Conservation (phyloP, 805 yeast genomes). For the Barnettozyma wickerhamii region DNA sequence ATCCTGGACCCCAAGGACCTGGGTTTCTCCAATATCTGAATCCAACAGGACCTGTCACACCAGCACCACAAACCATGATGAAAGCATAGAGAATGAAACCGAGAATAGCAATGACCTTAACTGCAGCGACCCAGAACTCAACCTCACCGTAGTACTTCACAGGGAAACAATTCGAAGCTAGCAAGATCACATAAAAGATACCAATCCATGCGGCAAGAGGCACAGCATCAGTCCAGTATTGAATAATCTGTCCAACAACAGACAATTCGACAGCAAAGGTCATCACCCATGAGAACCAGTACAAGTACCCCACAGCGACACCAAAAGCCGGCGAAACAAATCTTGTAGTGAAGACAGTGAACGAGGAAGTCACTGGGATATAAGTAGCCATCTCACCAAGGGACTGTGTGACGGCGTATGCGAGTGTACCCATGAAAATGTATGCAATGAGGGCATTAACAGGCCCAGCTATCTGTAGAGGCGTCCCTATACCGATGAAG, state of each 20-base stretch:
- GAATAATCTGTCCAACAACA: conserved; percentile 61
- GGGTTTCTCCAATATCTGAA: conserved; percentile 81
- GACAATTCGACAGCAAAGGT: conserved; percentile 73
- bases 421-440: conserved; percentile 60
- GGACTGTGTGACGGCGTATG: conserved; percentile 62
- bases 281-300: conserved; percentile 76
- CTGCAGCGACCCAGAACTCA: conserved; percentile 69
- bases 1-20: conserved; percentile 71
- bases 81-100: conserved; percentile 68
- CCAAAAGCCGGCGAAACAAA: conserved; percentile 71
- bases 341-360: conserved; percentile 64
- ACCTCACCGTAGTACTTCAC: conserved; percentile 70
- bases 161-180: conserved; percentile 55
- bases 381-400: conserved; percentile 81
- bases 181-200: conserved; percentile 56
- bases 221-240: conserved; percentile 64
- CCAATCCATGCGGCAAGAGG: conserved; percentile 72
- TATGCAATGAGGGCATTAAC: conserved; percentile 63
- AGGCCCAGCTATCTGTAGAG: conserved; percentile 60
- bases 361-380: conserved; percentile 63
- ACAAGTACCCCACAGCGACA: conserved; percentile 67
- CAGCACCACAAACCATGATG: conserved; percentile 75
- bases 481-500: conserved; percentile 58
- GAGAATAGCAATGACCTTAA: conserved; percentile 62
- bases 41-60: conserved; percentile 64